Evolutionary conservation across 1,284 basidiomycete species (phyloP).

Genomic region (Malassezia yamatoensis): DNA sequence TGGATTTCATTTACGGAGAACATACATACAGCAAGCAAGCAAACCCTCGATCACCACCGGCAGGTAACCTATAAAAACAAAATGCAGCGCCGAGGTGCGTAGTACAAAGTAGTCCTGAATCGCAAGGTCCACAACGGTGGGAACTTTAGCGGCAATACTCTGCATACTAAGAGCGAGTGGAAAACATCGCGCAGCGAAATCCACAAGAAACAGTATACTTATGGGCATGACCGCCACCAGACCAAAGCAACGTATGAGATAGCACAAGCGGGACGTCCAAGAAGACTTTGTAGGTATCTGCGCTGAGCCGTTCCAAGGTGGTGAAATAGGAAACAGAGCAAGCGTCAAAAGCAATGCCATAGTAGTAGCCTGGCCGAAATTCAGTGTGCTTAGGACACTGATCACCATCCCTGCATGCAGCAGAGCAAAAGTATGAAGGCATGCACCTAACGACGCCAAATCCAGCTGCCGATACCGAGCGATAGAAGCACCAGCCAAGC

Average conservation of each 20-base stretch:
- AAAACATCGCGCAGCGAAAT: slow-evolving; percentile 2
- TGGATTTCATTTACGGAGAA: neutral
- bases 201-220: neutral
- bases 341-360: slow-evolving; percentile 11
- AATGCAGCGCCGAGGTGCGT: slow-evolving; percentile 1
- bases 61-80: slow-evolving; percentile 9
- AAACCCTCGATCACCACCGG: slow-evolving; percentile 12
- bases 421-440: slow-evolving; percentile 30
- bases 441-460: slow-evolving; percentile 17
- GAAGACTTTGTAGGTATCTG: neutral
- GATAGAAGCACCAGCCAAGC: neutral
- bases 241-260: neutral
- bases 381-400: slow-evolving; percentile 31
- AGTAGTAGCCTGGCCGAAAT: slow-evolving; percentile 29
- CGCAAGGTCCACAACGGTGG: neutral
- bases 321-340: slow-evolving; percentile 13
- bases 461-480: neutral
- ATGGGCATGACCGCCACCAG: neutral
- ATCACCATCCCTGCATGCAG: slow-evolving; percentile 33
- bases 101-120: slow-evolving; percentile 16
- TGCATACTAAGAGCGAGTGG: neutral
- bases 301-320: neutral
- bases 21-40: slow-evolving; percentile 4
- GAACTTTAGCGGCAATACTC: neutral
- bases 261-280: neutral